Percentiles rank a stretch among this genome's conserved stretches.
Evolutionary conservation across 2,329 filamentous ascomycete species (phyloP).

Genomic region (Monosporascus sp.): DNA sequence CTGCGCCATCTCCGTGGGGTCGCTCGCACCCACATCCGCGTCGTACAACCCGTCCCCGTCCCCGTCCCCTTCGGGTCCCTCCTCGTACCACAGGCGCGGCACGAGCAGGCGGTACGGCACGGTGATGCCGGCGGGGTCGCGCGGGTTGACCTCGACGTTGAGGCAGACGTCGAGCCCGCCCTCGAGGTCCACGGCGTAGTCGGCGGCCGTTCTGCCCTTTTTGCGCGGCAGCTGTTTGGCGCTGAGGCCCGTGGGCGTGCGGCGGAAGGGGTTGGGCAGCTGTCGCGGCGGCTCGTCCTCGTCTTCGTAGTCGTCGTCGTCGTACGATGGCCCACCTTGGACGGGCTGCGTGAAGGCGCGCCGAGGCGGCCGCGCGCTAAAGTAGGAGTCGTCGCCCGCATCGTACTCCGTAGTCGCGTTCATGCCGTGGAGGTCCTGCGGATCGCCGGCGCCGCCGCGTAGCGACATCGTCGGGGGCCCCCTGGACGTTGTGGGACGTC

Average conservation of each 20-base stretch:
- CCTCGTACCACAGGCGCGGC: slow-evolving; percentile 65
- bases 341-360: slow-evolving; percentile 21
- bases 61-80: slow-evolving; percentile 29
- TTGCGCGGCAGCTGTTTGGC: slow-evolving; percentile 55
- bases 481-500: slow-evolving; percentile 5
- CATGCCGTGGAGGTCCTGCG: slow-evolving; percentile 21
- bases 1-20: background rate
- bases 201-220: slow-evolving; percentile 34
- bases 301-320: background rate
- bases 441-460: slow-evolving; percentile 29
- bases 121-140: slow-evolving; percentile 83
- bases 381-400: slow-evolving; percentile 54
- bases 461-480: slow-evolving; percentile 15
- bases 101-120: slow-evolving; percentile 82
- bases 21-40: slow-evolving; percentile 1
- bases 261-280: slow-evolving; percentile 48
- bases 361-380: slow-evolving; percentile 38
- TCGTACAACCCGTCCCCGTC: background rate
- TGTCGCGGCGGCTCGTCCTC: slow-evolving; percentile 6
- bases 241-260: slow-evolving; percentile 65
- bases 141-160: slow-evolving; percentile 82
- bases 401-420: slow-evolving; percentile 40
- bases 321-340: slow-evolving; percentile 8
- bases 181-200: slow-evolving; percentile 67
- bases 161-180: slow-evolving; percentile 81